These are phyloP conservation scores for Neofusicoccum sp. DNA, from an alignment of 2,329 filamentous ascomycete genomes.

Conservation along the genomic window DNA sequence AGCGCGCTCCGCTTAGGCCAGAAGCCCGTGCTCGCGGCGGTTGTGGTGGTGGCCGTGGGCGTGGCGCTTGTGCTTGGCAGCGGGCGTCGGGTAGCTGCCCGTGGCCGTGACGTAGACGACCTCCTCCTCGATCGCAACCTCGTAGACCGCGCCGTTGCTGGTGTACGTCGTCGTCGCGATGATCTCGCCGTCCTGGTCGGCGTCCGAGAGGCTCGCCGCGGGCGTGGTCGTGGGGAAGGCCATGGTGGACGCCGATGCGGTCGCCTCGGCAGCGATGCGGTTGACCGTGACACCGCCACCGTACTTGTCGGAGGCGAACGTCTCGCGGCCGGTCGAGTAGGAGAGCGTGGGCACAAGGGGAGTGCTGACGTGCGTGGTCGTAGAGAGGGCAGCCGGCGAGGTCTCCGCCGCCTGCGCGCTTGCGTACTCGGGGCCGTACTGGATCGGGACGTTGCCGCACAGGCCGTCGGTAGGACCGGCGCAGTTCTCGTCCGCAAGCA, in stretches of 20 bases:
- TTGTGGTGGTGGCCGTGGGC: constrained; percentile 30
- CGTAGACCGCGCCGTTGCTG: constrained; percentile 43
- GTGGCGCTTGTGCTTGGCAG: constrained; percentile 28
- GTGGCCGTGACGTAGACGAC: constrained; percentile 42
- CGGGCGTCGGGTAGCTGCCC: constrained; percentile 25
- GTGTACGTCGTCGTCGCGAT: constrained; percentile 44
- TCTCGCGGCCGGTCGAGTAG: constrained; percentile 31
- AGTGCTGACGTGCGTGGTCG: constrained; percentile 21
- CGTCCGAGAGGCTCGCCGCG: constrained; percentile 8
- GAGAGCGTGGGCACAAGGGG: constrained; percentile 32
- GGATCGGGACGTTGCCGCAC: constrained; percentile 62
- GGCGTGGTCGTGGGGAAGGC: neutral
- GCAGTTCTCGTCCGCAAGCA: constrained; percentile 60
- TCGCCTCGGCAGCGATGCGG: constrained; percentile 24
- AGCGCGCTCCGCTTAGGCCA: neutral
- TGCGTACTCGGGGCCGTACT: constrained; percentile 46
- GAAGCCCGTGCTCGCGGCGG: constrained; percentile 22
- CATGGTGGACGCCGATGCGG: constrained; percentile 4
- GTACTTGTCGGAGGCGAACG: constrained; percentile 30
- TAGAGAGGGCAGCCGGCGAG: constrained; percentile 14
- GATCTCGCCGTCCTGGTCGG: constrained; percentile 22
- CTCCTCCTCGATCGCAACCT: constrained; percentile 45
- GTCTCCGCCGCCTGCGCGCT: constrained; percentile 23
- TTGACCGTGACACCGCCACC: constrained; percentile 36
- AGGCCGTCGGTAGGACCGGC: constrained; percentile 56